Evolutionary conservation across 179 eudicot species (phyloP), one percentile per base, ranked within the genome.

Genomic region (Carnegiea gigantea): DNA sequence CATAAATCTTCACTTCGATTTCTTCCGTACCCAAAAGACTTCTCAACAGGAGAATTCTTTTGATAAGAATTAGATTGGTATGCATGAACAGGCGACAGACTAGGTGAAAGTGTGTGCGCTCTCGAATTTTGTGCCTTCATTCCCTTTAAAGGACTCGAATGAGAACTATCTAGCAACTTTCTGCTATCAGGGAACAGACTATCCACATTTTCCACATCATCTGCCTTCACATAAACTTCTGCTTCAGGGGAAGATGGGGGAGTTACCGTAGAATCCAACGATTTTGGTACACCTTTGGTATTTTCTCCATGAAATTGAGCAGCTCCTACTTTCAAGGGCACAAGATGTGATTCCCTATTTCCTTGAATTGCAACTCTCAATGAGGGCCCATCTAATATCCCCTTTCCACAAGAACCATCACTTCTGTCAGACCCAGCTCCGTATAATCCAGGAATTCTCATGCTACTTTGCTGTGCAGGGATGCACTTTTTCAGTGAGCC

Each of bases 381-480:
- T 70, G 73, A 77, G 74, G 85, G 60, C 43, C 84, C 53, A 74
- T 77, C 87, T 44, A 44, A 33, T 71, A 79, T 87, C 76, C 78
- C 86, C 71, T 78, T 83, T 83, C 60, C 9, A 83, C 80, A 43
- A 80, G 91, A 70, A 44, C 71, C 81, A 46, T 24, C 62, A 30
- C 76, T 86, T 68, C 51, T 84, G 59, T 54, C 75, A 4, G 24
- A 18, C 70, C 51, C 84, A 38, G 81, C 59, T 49, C 65, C 75
- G 77, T 12, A 54, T 18, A 80, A 68, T 33, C 65, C 46, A 75
- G 57, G 57, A 23, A 68, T 83, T 77, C 82, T 83, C 73, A 87
- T 73, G 73, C 81, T 79, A 57, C 73, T 82, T 77, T 84, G 84
- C 74, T 81, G 76, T 70, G 89, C 78, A 76, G 80, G 64, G 53